These are phyloP conservation scores for Cyphellophora europaea DNA, from an alignment of 2,329 filamentous ascomycete species.

Conservation along the genomic window DNA sequence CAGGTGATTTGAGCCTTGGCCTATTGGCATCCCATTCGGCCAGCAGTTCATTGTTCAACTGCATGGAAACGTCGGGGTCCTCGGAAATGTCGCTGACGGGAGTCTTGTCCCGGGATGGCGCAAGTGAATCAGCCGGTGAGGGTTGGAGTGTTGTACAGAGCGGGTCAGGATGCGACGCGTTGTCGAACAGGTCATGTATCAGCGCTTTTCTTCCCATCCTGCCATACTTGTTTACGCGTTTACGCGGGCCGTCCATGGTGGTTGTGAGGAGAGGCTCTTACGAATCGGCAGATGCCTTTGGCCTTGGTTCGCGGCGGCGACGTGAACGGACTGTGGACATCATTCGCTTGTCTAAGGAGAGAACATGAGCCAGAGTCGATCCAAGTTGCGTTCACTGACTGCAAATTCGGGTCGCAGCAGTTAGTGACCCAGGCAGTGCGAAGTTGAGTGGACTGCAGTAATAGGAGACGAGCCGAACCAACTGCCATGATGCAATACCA, in stretches of 20 bases:
- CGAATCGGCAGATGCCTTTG: too few species aligned
- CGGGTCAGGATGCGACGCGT: not conserved
- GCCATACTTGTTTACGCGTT: conserved; percentile 29
- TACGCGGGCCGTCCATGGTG: conserved; percentile 16
- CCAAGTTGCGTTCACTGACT: too few species aligned
- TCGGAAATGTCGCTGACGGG: not conserved
- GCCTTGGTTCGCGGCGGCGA: too few species aligned
- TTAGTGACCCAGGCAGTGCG: too few species aligned
- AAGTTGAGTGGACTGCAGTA: too few species aligned
- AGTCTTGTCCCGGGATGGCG: not conserved
- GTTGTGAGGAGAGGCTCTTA: too few species aligned
- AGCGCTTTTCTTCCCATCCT: conserved; percentile 16
- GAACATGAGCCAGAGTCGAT: too few species aligned
- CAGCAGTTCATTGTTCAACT: not conserved
- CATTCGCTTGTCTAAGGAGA: too few species aligned
- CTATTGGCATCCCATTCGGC: not conserved
- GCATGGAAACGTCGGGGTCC: not conserved
- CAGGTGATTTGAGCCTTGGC: not conserved
- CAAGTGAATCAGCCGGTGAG: not conserved
- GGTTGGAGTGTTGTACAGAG: not conserved
- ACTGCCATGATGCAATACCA: too few species aligned
- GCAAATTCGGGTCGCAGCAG: too few species aligned
- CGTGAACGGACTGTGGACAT: too few species aligned
- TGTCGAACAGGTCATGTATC: conserved; percentile 15
- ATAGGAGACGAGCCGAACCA: too few species aligned